Conservation (phyloP, 2,329 filamentous ascomycete species). For the Teratosphaeria nubilosa region DNA sequence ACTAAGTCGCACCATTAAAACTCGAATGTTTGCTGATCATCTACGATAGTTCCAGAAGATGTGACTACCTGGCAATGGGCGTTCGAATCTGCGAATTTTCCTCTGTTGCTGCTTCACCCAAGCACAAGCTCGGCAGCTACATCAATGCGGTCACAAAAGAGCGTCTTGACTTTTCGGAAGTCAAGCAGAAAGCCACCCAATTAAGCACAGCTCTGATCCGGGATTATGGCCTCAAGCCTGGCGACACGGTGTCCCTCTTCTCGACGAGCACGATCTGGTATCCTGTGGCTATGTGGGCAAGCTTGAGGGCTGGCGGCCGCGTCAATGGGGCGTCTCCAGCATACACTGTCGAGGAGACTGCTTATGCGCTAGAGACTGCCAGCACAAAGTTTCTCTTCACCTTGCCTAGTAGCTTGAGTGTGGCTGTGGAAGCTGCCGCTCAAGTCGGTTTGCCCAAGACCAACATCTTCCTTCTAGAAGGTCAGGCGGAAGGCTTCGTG, state of each 20-base stretch:
- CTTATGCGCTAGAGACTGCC: constrained; percentile 49
- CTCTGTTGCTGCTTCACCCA: constrained; percentile 29
- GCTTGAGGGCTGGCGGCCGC: constrained; percentile 40
- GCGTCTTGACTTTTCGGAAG: constrained; percentile 44
- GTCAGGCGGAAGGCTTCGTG: constrained; percentile 36
- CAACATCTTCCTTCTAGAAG: constrained; percentile 46
- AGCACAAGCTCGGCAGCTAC: constrained; percentile 36
- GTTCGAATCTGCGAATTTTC: constrained; percentile 44
- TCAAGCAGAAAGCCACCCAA: constrained; percentile 46
- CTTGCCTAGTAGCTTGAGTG: constrained; percentile 40
- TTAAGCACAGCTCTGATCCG: constrained; percentile 50
- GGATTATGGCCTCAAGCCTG: constrained; percentile 41
- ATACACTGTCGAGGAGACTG: constrained; percentile 57
- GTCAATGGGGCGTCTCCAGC: constrained; percentile 54
- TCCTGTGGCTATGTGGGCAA: constrained; percentile 50
- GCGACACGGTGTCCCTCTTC: constrained; percentile 50
- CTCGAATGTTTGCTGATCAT: neutral
- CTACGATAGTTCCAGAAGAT: constrained; percentile 39
- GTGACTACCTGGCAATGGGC: constrained; percentile 52
- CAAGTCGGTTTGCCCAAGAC: constrained; percentile 41
- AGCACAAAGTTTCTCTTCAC: constrained; percentile 49
- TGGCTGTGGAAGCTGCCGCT: constrained; percentile 43
- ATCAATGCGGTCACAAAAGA: constrained; percentile 50
- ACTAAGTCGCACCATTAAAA: neutral
- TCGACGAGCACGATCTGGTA: constrained; percentile 57